Conservation (phyloP, 2,329 filamentous ascomycete genomes). For the Aspergillus spinulosporus region DNA sequence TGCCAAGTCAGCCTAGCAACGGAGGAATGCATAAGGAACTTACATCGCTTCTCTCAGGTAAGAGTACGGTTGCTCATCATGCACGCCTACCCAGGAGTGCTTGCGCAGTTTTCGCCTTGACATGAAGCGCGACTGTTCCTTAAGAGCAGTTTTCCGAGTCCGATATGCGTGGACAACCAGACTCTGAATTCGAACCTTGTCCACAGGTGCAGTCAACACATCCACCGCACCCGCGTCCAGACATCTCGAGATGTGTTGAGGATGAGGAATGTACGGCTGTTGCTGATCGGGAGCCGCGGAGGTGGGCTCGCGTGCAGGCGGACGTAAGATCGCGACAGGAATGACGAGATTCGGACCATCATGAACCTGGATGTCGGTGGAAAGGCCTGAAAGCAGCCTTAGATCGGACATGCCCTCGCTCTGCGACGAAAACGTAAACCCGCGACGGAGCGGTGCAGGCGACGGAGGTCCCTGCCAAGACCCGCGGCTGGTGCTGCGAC, state of each 20-base stretch:
- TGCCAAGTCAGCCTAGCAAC: too few relatives aligned
- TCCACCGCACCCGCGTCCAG: conserved; percentile 85
- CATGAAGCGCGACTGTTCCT: conserved; percentile 70
- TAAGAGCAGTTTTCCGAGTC: conserved; percentile 71
- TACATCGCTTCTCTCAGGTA: conserved; percentile 82
- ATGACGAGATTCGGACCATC: conserved; percentile 52
- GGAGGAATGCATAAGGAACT: too few relatives aligned
- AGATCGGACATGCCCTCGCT: conserved; percentile 51
- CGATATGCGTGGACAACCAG: conserved; percentile 82
- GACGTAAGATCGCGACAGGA: conserved; percentile 50
- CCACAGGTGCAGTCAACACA: conserved; percentile 77
- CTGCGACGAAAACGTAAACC: conserved; percentile 46
- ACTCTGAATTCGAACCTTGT: conserved; percentile 69
- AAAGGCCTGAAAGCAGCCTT: conserved; percentile 49
- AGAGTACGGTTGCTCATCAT: conserved; percentile 81
- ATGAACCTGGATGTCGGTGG: conserved; percentile 53
- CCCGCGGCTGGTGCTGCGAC: conserved; percentile 32
- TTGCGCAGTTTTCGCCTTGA: conserved; percentile 75
- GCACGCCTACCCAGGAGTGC: conserved; percentile 86
- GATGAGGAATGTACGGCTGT: conserved; percentile 45
- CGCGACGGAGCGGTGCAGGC: conserved; percentile 35
- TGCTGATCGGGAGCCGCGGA: conserved; percentile 20
- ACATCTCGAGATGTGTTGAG: conserved; percentile 65
- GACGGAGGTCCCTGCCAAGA: conserved; percentile 37
- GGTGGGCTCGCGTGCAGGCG: conserved; percentile 22